phyloP scores from a whole-genome alignment of 805 yeast species.

The Ogataea populi-albae region DNA sequence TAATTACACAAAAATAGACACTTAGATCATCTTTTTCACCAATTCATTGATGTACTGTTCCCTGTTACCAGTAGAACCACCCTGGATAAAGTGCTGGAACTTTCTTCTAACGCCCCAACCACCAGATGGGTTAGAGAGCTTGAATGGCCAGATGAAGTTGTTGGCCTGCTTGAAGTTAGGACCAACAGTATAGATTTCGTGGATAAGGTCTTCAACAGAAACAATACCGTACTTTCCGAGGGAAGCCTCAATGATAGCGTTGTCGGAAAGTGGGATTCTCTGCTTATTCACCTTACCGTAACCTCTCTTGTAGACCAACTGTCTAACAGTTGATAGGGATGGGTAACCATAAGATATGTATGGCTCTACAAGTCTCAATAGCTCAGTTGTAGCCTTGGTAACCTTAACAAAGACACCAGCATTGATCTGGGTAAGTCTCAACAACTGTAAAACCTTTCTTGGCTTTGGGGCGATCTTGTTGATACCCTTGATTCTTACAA shows the following conservation, averaged over 20 bases:
- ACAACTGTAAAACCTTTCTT: constrained; percentile 95
- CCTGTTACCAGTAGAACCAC: constrained; percentile 99
- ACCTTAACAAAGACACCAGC: constrained; percentile 93
- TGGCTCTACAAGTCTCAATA: constrained; percentile 92
- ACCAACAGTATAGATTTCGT: constrained; percentile 94
- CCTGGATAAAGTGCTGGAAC: constrained; percentile 96
- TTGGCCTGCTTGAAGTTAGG: constrained; percentile 98
- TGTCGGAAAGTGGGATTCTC: constrained; percentile 87
- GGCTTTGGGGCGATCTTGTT: constrained; percentile 98
- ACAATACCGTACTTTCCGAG: constrained; percentile 91
- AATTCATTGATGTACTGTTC: constrained; percentile 93
- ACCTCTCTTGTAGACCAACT: constrained; percentile 96
- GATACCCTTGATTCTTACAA: constrained; percentile 99
- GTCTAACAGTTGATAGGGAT: constrained; percentile 85
- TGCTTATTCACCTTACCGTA: constrained; percentile 96
- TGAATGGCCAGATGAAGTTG: constrained; percentile 99
- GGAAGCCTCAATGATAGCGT: constrained; percentile 80
- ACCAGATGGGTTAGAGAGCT: constrained; percentile 94
- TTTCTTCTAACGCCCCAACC: constrained; percentile 97
- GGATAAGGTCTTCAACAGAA: constrained; percentile 91
- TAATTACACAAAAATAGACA: constrained; percentile 8
- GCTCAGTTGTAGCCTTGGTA: constrained; percentile 93
- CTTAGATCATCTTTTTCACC: constrained; percentile 90
- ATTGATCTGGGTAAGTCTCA: constrained; percentile 91
- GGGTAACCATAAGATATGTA: constrained; percentile 98